Conservation (phyloP, 108 stramenopile species). For the Bacterosira constricta region DNA sequence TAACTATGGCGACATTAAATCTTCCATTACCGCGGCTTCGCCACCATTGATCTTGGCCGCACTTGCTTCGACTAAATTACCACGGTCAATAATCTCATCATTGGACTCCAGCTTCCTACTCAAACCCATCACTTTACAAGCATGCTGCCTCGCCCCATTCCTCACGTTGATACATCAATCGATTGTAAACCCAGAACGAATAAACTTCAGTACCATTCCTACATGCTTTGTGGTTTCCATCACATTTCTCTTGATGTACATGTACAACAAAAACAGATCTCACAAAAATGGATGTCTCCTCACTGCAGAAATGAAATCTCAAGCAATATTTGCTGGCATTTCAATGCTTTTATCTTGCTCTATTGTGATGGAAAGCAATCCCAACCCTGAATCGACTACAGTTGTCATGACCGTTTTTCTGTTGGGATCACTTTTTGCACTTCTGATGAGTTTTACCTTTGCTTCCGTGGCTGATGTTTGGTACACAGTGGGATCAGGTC, state of each 20-base stretch:
- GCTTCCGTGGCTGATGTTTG: conserved; percentile 39
- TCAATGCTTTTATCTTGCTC: conserved; percentile 16
- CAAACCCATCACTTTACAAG: not conserved
- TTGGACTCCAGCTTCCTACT: not conserved
- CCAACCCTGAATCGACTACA: not conserved
- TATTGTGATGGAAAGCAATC: not conserved
- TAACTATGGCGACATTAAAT: not conserved
- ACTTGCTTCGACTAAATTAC: conserved; percentile 5
- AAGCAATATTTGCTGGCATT: conserved; percentile 15
- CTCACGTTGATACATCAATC: conserved; percentile 1
- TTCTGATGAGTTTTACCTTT: conserved; percentile 13
- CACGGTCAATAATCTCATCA: not conserved
- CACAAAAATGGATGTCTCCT: conserved; percentile 43
- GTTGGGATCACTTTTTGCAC: conserved; percentile 17
- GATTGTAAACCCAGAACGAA: not conserved
- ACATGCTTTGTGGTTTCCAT: conserved; percentile 12
- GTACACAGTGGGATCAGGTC: conserved; percentile 53
- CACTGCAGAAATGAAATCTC: conserved; percentile 34
- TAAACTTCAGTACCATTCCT: conserved; percentile 6
- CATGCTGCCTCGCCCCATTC: conserved; percentile 14
- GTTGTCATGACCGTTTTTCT: conserved; percentile 15
- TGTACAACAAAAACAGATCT: conserved; percentile 29
- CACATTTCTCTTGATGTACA: conserved; percentile 15
- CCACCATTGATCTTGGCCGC: conserved; percentile 21
- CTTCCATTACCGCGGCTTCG: conserved; percentile 10